Conservation (phyloP, 2,329 filamentous ascomycete genomes). For the Verticillium alfalfae region DNA sequence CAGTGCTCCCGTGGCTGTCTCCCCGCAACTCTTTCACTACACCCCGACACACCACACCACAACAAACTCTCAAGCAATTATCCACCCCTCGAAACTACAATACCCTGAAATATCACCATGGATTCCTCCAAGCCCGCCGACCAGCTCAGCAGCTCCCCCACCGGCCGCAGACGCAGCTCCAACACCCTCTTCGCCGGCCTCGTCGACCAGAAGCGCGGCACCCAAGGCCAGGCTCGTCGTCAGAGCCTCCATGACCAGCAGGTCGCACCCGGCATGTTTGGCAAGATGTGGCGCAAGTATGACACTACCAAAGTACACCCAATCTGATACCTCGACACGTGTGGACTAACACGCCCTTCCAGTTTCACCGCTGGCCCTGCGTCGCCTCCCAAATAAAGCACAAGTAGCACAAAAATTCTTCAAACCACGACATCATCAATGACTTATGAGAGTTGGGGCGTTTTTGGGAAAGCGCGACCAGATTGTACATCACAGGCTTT, state of each 20-base stretch:
- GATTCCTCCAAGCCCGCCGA: slow-evolving; percentile 9
- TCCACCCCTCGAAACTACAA: background rate
- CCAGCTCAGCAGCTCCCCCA: background rate
- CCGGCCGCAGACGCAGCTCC: slow-evolving; percentile 30
- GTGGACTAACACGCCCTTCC: background rate
- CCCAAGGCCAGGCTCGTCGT: slow-evolving; percentile 41
- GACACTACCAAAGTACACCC: slow-evolving; percentile 10
- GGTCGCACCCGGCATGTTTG: slow-evolving; percentile 41
- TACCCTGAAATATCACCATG: slow-evolving; percentile 1
- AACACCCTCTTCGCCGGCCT: slow-evolving; percentile 47
- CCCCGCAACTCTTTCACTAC: too few relatives aligned
- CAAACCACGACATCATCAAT: background rate
- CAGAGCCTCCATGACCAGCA: slow-evolving; percentile 51
- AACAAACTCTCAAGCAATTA: too few relatives aligned
- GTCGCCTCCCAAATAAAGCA: slow-evolving; percentile 16
- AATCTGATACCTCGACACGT: too few relatives aligned
- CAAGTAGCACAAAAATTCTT: too few relatives aligned
- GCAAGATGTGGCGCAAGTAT: slow-evolving; percentile 53
- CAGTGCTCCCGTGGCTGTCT: too few relatives aligned
- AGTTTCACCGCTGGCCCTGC: slow-evolving; percentile 26
- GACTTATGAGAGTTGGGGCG: background rate
- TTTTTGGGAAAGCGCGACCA: background rate
- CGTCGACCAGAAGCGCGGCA: slow-evolving; percentile 42
- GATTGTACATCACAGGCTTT: background rate
- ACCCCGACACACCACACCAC: too few relatives aligned